A percentile compares a stretch with the other conserved stretches of the same genome.
These are phyloP conservation scores for Phytopythium sindhum DNA, from an alignment of 352 stramenopile genomes.

Conservation along the genomic window DNA sequence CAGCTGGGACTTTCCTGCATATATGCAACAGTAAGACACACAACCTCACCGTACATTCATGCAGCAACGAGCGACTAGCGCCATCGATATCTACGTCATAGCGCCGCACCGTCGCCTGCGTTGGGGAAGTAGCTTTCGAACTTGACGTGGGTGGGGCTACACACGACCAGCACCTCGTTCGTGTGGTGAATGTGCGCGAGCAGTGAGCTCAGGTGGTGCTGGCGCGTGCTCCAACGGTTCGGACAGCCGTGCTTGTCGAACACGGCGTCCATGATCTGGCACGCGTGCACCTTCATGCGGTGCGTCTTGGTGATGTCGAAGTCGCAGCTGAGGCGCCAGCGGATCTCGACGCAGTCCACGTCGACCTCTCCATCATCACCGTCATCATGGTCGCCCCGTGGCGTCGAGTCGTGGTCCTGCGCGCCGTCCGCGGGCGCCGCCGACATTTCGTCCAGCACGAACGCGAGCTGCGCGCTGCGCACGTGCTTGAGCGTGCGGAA, in stretches of 20 bases:
- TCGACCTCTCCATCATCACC: slow-evolving; percentile 39
- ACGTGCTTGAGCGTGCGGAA: slow-evolving; percentile 85
- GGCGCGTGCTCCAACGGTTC: slow-evolving; percentile 52
- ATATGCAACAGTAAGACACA: not conserved
- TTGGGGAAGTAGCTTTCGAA: slow-evolving; percentile 80
- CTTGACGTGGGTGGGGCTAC: slow-evolving; percentile 54
- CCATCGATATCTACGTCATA: not conserved
- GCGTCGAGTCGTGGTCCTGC: slow-evolving; percentile 6
- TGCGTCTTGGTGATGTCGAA: slow-evolving; percentile 88
- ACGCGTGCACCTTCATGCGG: slow-evolving; percentile 75
- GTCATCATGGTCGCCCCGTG: not conserved
- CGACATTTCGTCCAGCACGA: slow-evolving; percentile 48
- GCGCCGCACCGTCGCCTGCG: slow-evolving; percentile 34
- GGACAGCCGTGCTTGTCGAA: slow-evolving; percentile 60
- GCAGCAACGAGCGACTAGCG: not conserved
- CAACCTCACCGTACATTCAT: not conserved
- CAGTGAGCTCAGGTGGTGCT: slow-evolving; percentile 73
- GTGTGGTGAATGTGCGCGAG: slow-evolving; percentile 81
- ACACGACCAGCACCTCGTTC: slow-evolving; percentile 73
- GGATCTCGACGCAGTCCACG: slow-evolving; percentile 60
- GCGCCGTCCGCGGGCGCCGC: slow-evolving; percentile 20
- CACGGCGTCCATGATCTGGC: slow-evolving; percentile 74
- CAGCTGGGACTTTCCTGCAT: slow-evolving; percentile 59
- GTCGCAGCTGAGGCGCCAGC: slow-evolving; percentile 70
- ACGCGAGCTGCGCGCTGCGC: slow-evolving; percentile 60